These are phyloP conservation scores for Pulveroboletus sp. DNA, from an alignment of 1,284 basidiomycete genomes.

Conservation along the genomic window DNA sequence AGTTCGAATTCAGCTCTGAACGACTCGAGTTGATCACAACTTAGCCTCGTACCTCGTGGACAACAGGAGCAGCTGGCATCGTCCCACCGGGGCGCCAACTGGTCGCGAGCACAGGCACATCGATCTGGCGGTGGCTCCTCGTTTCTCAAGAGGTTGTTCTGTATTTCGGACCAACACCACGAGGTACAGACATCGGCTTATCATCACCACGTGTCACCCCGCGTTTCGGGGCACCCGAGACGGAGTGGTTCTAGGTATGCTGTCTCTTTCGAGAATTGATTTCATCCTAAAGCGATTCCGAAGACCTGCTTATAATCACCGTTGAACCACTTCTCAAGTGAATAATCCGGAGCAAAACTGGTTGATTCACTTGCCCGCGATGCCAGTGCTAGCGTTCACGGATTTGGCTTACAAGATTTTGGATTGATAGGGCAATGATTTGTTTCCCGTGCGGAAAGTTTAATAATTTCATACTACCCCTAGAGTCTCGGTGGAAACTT, in stretches of 20 bases:
- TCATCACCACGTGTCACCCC: background rate
- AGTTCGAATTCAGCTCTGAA: background rate
- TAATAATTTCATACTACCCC: no score
- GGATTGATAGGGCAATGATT: no score
- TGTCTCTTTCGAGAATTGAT: background rate
- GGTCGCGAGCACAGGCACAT: no score
- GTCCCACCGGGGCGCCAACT: background rate
- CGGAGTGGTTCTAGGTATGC: background rate
- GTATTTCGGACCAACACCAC: background rate
- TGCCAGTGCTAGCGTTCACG: no score
- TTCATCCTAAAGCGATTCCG: background rate
- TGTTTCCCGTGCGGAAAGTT: no score
- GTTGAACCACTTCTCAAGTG: background rate
- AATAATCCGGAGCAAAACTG: no score
- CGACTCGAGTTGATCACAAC: background rate
- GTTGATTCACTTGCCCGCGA: no score
- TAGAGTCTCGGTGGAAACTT: no score
- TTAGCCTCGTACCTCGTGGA: conserved; percentile 11
- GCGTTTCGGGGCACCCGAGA: background rate
- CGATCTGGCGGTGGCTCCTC: background rate
- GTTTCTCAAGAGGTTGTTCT: background rate
- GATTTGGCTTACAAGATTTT: no score
- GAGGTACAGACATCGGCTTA: background rate
- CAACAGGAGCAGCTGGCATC: background rate
- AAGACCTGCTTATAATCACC: background rate